Percentiles rank a stretch among this genome's conserved stretches.
phyloP scores from a whole-genome alignment of 495 filamentous ascomycete genomes.

The Penicillium manginii region DNA sequence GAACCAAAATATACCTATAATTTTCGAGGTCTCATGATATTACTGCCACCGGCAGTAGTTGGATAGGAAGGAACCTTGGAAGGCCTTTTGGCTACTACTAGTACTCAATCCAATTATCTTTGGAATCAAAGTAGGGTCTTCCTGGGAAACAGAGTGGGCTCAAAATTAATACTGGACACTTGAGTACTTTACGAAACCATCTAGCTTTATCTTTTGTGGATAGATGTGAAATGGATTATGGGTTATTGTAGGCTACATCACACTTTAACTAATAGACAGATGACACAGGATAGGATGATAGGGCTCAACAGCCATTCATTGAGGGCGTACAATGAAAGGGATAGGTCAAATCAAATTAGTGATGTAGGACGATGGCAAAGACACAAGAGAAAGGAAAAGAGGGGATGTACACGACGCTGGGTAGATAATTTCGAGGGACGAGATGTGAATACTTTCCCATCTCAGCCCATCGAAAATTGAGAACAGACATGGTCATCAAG shows the following conservation, averaged over 20 bases:
- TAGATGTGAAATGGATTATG: conserved; percentile 23
- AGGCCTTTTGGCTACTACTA: too few relatives aligned
- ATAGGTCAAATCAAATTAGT: conserved; percentile 8
- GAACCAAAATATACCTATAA: too few relatives aligned
- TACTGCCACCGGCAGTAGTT: too few relatives aligned
- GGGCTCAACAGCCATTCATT: conserved; percentile 7
- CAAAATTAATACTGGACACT: neutral
- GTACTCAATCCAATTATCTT: too few relatives aligned
- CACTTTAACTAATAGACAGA: conserved; percentile 11
- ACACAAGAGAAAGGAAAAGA: conserved; percentile 11
- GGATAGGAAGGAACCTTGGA: too few relatives aligned
- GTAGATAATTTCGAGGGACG: conserved; percentile 5
- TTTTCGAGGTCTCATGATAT: too few relatives aligned
- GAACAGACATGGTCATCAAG: conserved; percentile 20
- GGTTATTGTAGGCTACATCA: conserved; percentile 28
- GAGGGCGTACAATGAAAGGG: neutral
- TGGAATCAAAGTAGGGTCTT: too few relatives aligned
- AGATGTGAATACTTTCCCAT: neutral
- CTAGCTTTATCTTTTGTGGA: neutral
- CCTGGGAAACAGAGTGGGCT: neutral
- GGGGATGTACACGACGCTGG: conserved; percentile 33
- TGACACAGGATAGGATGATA: neutral
- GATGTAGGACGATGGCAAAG: conserved; percentile 15
- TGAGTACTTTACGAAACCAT: neutral
- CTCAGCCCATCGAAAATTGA: conserved; percentile 6